Base-by-base conservation (phyloP, 192 early-diverging fungal genomes). In the Thamnidium elegans region DNA sequence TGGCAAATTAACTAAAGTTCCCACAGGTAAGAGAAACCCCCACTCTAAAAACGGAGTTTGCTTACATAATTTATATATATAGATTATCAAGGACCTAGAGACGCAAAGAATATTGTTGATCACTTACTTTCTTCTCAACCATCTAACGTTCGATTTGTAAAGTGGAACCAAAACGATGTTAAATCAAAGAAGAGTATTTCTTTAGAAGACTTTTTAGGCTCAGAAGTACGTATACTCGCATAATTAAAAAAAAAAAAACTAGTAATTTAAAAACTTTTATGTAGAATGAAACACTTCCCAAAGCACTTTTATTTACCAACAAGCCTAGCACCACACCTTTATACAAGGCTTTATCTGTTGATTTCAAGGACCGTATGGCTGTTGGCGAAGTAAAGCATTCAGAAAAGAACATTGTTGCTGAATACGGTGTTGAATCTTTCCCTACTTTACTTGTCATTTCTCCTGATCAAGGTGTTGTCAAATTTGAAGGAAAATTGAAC, bases 331-430 rank as follows among this genome's bases (percentile, higher is more conserved):
- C 90, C 3, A 85, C 94, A 30, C 83, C 90, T 39, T 82, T 98
- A 46, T 92, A 92, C 79, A 94, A 93, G 70, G 92, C 92, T 20
- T 64, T 98, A 13, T 90, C 91, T 8, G 82, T 88, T 26, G 88
- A 90, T 58, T 90, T 89, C 71, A 50, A 82, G 61, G 73, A 84
- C 63, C 79, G 81, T 20, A 74, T 96, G 65, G 45, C 78, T 21
- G 84, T 96, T 58, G 94, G 87, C 0, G 89, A 93, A 51, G 84
- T 92, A 14, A 75, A 80, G 32, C 68, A 79, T 8, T 74, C 86
- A 1, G 84, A 79, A 17, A 65, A 68, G 43, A 74, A 74, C 2
- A 63, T 84, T 20, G 20, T 87, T 31, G 77, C 79, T 7, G 80
- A 78, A 42, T 80, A 89, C 50, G 79, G 85, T 30, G 67, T 94